These are phyloP conservation scores for Solanum commersonii DNA, from an alignment of 257 asterid species.

Conservation along the genomic window DNA sequence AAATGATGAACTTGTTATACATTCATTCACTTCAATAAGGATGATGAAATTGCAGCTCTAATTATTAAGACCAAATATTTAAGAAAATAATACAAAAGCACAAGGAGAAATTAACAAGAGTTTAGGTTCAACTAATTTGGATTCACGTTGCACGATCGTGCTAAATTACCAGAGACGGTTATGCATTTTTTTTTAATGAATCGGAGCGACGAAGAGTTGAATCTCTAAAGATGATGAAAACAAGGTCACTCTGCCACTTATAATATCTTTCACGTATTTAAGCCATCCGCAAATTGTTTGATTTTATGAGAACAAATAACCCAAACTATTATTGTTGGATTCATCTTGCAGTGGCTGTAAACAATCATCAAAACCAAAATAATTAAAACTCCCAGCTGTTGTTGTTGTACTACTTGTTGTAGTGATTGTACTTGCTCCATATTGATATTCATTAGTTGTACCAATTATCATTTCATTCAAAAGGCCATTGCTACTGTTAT, in stretches of 20 bases:
- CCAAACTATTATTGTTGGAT: neutral
- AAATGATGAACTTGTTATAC: neutral
- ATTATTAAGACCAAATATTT: neutral
- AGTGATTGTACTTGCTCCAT: neutral
- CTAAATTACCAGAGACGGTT: neutral
- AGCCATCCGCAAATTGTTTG: neutral
- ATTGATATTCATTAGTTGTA: neutral
- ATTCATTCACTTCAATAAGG: neutral
- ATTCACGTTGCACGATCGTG: neutral
- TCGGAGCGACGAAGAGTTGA: neutral
- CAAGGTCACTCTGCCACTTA: neutral
- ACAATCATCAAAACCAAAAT: neutral
- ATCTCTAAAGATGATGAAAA: neutral
- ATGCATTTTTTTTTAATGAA: neutral
- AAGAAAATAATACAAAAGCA: neutral
- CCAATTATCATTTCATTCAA: neutral
- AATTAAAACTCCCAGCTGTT: neutral
- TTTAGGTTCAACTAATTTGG: neutral
- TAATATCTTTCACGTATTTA: neutral
- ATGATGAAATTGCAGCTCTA: neutral
- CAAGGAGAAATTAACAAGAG: neutral
- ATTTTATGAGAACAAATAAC: neutral
- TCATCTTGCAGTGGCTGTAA: neutral
- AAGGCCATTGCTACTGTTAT: neutral
- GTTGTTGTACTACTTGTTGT: neutral